Percentiles rank a stretch among this genome's conserved stretches.
phyloP scores from a whole-genome alignment of 1,284 basidiomycete genomes.

The Chondrostereum purpureum region DNA sequence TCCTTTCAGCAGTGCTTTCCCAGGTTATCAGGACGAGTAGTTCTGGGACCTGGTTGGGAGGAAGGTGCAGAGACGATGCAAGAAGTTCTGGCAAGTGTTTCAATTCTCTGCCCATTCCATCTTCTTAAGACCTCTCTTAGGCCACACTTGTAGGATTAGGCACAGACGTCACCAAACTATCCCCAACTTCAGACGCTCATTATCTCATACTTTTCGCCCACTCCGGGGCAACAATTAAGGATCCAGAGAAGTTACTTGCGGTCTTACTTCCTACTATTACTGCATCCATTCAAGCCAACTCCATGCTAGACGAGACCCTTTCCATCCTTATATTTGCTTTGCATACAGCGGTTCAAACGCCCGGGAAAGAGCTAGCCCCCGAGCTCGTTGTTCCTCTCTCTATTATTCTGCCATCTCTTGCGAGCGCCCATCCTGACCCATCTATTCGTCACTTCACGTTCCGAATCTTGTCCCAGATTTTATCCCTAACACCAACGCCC shows the following conservation, averaged over 20 bases:
- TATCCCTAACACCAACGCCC: slow-evolving; percentile 38
- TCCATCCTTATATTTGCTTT: slow-evolving; percentile 44
- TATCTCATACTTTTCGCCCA: slow-evolving; percentile 47
- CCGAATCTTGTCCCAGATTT: slow-evolving; percentile 46
- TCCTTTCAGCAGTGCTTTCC: slow-evolving; percentile 43
- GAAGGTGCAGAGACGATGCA: slow-evolving; percentile 30
- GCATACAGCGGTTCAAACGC: slow-evolving; percentile 18
- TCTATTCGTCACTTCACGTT: slow-evolving; percentile 51
- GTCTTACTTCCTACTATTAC: slow-evolving; percentile 40
- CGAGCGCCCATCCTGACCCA: slow-evolving; percentile 55
- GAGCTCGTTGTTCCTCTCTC: slow-evolving; percentile 43
- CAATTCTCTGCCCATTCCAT: not conserved
- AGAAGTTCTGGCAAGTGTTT: slow-evolving; percentile 31
- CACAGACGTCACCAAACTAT: slow-evolving; percentile 6
- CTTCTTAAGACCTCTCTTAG: slow-evolving; percentile 11
- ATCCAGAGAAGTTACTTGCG: slow-evolving; percentile 23
- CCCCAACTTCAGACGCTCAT: slow-evolving; percentile 21
- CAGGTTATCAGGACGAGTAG: slow-evolving; percentile 29
- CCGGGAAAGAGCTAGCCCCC: slow-evolving; percentile 26
- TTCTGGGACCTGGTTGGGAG: slow-evolving; percentile 28
- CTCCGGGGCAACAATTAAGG: slow-evolving; percentile 17
- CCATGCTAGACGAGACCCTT: slow-evolving; percentile 49
- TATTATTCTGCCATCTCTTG: slow-evolving; percentile 44
- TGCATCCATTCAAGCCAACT: slow-evolving; percentile 43
- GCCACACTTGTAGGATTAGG: slow-evolving; percentile 21